Conservation (phyloP, 352 stramenopile genomes). For the Globisporangium cystogenes region DNA sequence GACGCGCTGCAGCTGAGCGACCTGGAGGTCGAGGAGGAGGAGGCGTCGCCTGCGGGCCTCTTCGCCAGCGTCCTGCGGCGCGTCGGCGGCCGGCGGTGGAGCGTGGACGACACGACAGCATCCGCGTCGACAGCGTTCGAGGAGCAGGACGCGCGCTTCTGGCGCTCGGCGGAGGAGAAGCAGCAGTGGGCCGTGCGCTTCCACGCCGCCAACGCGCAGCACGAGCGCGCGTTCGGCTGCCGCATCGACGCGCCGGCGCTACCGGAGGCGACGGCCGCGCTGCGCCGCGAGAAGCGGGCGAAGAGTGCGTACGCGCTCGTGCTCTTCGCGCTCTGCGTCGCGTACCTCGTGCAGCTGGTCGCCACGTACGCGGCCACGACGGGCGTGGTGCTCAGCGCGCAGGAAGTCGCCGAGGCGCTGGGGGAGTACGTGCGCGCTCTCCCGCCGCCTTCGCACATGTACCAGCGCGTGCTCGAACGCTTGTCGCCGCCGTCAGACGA, state of each 20-base stretch:
- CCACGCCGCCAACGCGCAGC: constrained; percentile 14
- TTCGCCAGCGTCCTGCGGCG: constrained; percentile 10
- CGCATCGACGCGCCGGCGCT: constrained; percentile 22
- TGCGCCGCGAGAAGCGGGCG: constrained; percentile 21
- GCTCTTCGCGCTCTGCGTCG: constrained; percentile 18
- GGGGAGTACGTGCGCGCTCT: background rate
- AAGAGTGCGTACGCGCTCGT: constrained; percentile 17
- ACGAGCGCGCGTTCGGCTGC: constrained; percentile 21
- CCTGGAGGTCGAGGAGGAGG: constrained; percentile 8
- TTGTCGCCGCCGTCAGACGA: background rate
- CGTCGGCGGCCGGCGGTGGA: background rate
- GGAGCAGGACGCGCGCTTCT: constrained; percentile 21
- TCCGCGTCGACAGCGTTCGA: constrained; percentile 12
- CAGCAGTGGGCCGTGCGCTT: constrained; percentile 20
- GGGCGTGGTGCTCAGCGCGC: background rate
- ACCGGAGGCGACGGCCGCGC: constrained; percentile 14
- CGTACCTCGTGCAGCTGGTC: constrained; percentile 22
- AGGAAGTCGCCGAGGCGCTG: background rate
- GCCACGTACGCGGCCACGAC: constrained; percentile 2
- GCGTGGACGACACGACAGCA: background rate
- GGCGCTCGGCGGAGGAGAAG: constrained; percentile 19
- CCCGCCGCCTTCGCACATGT: background rate
- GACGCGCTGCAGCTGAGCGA: background rate
- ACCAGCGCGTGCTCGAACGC: background rate
- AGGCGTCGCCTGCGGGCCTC: constrained; percentile 6